Conservation (phyloP, 768 basidiomycete genomes). For the Lentinula detonsa region DNA sequence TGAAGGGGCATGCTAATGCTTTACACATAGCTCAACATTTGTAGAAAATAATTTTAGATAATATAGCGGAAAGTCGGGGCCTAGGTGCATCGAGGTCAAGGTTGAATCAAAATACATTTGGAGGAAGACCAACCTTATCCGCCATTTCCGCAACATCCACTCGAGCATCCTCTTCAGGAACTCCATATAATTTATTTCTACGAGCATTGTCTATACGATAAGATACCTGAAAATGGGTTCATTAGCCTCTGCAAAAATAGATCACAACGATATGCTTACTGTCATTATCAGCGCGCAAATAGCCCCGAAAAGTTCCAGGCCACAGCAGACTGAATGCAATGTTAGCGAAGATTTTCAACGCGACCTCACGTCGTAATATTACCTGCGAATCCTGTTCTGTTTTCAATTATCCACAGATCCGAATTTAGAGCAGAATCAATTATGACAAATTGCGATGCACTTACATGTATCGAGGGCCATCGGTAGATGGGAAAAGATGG, state of each 20-base stretch:
- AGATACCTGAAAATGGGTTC: conserved; percentile 36
- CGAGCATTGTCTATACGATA: conserved; percentile 58
- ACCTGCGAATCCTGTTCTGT: conserved; percentile 57
- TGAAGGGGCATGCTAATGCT: background rate
- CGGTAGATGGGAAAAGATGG: conserved; percentile 59
- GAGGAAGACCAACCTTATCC: conserved; percentile 44
- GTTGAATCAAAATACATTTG: background rate
- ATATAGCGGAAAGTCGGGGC: conserved; percentile 60
- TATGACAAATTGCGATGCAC: conserved; percentile 13
- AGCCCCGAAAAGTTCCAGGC: conserved; percentile 50
- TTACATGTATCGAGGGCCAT: conserved; percentile 63
- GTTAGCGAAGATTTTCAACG: conserved; percentile 3
- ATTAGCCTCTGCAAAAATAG: background rate
- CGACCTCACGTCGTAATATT: conserved; percentile 12
- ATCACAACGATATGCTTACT: conserved; percentile 22
- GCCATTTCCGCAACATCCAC: conserved; percentile 63
- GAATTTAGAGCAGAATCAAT: background rate
- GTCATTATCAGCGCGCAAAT: conserved; percentile 45
- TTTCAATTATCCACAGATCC: background rate
- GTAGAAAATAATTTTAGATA: background rate
- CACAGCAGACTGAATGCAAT: conserved; percentile 34
- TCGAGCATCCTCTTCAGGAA: conserved; percentile 34
- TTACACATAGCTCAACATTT: too few species aligned
- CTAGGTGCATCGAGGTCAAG: conserved; percentile 22
- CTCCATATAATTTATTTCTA: conserved; percentile 48